A percentile compares a stretch with the other conserved stretches of the same genome.
phyloP scores from a whole-genome alignment of 108 stramenopile species.

The Stephanodiscus minutulus region DNA sequence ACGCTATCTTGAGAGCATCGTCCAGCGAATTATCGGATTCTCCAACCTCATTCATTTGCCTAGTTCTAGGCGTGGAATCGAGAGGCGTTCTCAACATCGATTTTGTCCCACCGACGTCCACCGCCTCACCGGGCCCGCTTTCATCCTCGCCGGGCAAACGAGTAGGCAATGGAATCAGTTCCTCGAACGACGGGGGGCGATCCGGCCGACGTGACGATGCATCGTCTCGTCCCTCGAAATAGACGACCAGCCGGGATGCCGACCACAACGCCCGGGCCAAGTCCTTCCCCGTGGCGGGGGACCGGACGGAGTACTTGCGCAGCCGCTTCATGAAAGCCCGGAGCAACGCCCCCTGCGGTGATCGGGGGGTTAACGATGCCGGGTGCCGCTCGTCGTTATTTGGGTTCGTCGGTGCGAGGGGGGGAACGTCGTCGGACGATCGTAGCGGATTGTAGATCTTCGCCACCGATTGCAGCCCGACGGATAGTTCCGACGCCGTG shows the following conservation, averaged over 20 bases:
- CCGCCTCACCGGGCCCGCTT: background rate
- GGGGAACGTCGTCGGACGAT: background rate
- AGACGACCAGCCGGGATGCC: constrained; percentile 16
- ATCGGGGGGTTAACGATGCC: background rate
- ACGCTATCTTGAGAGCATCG: background rate
- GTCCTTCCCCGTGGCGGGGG: constrained; percentile 18
- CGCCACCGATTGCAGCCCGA: constrained; percentile 29
- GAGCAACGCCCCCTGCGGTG: constrained; percentile 24
- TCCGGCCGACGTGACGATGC: background rate
- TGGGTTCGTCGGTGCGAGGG: background rate
- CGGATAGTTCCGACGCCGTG: constrained; percentile 34
- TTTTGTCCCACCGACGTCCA: background rate
- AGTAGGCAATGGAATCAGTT: constrained; percentile 1
- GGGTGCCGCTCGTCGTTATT: too few relatives aligned
- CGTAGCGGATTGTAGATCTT: constrained; percentile 18
- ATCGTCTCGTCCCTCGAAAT: constrained; percentile 13
- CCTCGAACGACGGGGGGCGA: background rate
- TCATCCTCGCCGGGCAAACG: constrained; percentile 8
- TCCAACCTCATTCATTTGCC: background rate
- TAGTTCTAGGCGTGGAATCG: background rate
- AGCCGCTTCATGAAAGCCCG: constrained; percentile 37
- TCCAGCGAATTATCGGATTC: background rate
- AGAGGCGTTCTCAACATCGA: background rate
- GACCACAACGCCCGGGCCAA: constrained; percentile 33
- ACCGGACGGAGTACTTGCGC: constrained; percentile 34